Percentiles rank a stretch among this genome's conserved stretches.
Conservation (phyloP, 495 filamentous ascomycete genomes). For the Astrothelium subdiscretum region DNA sequence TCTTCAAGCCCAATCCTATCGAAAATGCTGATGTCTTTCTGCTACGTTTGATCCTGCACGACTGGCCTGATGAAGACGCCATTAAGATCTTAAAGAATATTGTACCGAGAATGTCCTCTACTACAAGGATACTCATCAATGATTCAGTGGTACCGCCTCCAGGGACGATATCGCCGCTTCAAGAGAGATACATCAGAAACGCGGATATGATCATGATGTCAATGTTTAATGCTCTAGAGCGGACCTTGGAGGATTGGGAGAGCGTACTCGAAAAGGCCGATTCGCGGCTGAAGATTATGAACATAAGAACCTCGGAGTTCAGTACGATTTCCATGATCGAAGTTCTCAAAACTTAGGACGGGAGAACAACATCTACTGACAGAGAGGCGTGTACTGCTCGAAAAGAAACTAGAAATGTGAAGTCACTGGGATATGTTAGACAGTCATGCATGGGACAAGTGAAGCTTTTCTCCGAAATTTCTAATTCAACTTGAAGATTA, state of each 20-base stretch:
- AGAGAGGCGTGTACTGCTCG: neutral
- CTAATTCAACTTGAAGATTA: too few relatives aligned
- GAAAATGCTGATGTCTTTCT: constrained; percentile 32
- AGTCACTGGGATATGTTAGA: too few relatives aligned
- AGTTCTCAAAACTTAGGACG: neutral
- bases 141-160: constrained; percentile 39
- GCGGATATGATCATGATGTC: neutral
- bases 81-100: constrained; percentile 39
- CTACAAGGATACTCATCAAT: constrained; percentile 35
- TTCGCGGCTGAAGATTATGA: constrained; percentile 5
- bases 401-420: too few relatives aligned
- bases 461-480: too few relatives aligned
- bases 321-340: neutral
- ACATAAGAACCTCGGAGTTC: neutral
- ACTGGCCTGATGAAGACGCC: constrained; percentile 43
- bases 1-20: constrained; percentile 31
- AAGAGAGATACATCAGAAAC: constrained; percentile 27
- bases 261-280: constrained; percentile 10
- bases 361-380: neutral
- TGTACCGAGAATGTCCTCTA: constrained; percentile 41
- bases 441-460: too few relatives aligned
- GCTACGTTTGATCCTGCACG: constrained; percentile 17
- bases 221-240: constrained; percentile 5
- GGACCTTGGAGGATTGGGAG: constrained; percentile 8
- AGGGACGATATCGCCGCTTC: constrained; percentile 33